These are phyloP conservation scores for Tillandsia fasciculata DNA, from an alignment of 176 grass and related monocot genomes.

Conservation along the genomic window DNA sequence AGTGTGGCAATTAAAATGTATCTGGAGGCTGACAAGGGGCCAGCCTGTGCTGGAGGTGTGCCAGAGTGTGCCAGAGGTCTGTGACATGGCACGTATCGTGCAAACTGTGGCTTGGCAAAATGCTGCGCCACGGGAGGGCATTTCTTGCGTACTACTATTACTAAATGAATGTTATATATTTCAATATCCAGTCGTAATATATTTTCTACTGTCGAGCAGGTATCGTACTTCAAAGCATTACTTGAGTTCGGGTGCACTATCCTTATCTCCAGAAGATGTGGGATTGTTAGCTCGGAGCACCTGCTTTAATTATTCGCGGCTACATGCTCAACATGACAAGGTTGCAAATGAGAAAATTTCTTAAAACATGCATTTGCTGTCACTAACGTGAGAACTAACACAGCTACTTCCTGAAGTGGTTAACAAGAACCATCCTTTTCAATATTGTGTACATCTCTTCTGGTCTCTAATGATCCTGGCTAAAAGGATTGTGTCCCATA, in stretches of 20 bases:
- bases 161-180: constrained; percentile 6
- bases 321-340: not conserved
- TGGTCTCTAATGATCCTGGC: not conserved
- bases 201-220: constrained; percentile 27
- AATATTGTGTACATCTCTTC: not conserved
- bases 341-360: not conserved
- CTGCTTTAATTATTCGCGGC: constrained; percentile 26
- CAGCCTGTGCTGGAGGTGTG: too few species aligned
- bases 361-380: not conserved
- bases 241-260: constrained; percentile 46
- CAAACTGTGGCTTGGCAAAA: too few species aligned
- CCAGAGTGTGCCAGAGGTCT: too few species aligned
- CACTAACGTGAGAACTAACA: not conserved
- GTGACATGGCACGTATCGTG: too few species aligned
- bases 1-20: too few species aligned
- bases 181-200: not conserved
- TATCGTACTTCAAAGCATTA: constrained; percentile 55
- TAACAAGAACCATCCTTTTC: not conserved
- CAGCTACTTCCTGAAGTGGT: not conserved
- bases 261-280: constrained; percentile 32
- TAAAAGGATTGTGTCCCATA: not conserved
- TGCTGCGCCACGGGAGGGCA: not conserved
- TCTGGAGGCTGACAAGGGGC: too few species aligned
- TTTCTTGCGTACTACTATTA: not conserved
- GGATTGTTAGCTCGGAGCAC: constrained; percentile 48